phyloP scores from a whole-genome alignment of 441 rosid species.

The Erodium trifolium region DNA sequence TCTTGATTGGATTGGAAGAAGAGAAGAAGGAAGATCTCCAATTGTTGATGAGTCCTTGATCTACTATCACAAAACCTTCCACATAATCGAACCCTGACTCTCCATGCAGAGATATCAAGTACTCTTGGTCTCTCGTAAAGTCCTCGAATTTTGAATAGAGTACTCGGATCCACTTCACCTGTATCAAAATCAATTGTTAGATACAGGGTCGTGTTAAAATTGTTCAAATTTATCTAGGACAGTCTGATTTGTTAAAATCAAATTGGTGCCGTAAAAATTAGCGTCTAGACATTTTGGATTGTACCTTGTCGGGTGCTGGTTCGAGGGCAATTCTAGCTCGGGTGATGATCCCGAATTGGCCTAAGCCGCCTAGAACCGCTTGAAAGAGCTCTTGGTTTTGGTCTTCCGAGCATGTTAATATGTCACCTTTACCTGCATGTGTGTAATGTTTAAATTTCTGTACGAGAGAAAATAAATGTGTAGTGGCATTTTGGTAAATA shows the following conservation, averaged over 20 bases:
- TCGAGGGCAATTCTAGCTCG: constrained; percentile 69
- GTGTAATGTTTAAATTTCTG: no score
- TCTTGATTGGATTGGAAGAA: constrained; percentile 42
- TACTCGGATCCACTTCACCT: constrained; percentile 83
- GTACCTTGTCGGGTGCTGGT: constrained; percentile 68
- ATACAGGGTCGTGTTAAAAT: no score
- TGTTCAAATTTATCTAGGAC: no score
- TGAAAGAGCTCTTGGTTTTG: constrained; percentile 57
- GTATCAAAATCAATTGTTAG: background rate
- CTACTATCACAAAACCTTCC: constrained; percentile 70
- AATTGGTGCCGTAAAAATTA: no score
- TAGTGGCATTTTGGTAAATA: no score
- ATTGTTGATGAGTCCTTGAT: constrained; percentile 50
- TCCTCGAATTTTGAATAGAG: constrained; percentile 63
- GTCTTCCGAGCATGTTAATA: constrained; percentile 52
- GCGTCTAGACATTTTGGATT: no score
- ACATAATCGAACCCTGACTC: constrained; percentile 49
- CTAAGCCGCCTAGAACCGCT: constrained; percentile 76
- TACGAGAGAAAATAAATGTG: no score
- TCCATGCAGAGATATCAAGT: constrained; percentile 56
- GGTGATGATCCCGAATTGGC: constrained; percentile 79
- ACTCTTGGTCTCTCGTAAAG: constrained; percentile 72
- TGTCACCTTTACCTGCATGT: constrained; percentile 60
- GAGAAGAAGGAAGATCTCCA: constrained; percentile 77
- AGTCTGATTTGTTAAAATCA: no score